phyloP scores from a whole-genome alignment of 2,329 filamentous ascomycete species.

The Sclerotinia nivalis region DNA sequence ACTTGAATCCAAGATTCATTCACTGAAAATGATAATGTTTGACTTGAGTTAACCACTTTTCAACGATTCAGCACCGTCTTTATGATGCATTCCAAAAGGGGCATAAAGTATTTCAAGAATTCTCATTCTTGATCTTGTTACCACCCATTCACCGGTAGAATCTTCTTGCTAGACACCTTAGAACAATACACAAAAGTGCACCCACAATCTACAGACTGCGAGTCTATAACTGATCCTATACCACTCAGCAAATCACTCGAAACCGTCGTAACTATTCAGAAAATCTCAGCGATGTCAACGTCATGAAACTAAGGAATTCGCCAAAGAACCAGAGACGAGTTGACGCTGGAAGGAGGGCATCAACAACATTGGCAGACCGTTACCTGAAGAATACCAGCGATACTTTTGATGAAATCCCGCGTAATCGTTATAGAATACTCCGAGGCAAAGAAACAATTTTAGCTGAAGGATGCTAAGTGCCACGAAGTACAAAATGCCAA shows the following conservation, averaged over 20 bases:
- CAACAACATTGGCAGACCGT: too few species aligned
- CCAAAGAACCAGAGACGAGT: not conserved
- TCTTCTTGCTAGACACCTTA: not conserved
- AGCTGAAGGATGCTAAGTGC: too few species aligned
- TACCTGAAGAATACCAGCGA: too few species aligned
- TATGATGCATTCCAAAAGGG: too few species aligned
- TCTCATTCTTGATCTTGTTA: not conserved
- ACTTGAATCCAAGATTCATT: not conserved
- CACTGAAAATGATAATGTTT: not conserved
- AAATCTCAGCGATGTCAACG: not conserved
- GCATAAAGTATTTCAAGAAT: not conserved
- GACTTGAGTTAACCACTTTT: not conserved
- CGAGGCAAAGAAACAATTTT: too few species aligned
- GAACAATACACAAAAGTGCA: not conserved
- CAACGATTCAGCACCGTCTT: not conserved
- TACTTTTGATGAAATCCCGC: too few species aligned
- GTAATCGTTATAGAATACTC: too few species aligned
- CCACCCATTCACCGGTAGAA: not conserved
- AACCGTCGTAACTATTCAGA: not conserved
- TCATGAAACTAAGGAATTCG: not conserved
- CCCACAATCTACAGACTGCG: not conserved
- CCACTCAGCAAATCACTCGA: not conserved
- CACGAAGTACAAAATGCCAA: too few species aligned
- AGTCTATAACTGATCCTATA: not conserved
- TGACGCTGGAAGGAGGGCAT: too few species aligned